Conservation (phyloP, 2,329 filamentous ascomycete genomes). For the Colletotrichum filicis region DNA sequence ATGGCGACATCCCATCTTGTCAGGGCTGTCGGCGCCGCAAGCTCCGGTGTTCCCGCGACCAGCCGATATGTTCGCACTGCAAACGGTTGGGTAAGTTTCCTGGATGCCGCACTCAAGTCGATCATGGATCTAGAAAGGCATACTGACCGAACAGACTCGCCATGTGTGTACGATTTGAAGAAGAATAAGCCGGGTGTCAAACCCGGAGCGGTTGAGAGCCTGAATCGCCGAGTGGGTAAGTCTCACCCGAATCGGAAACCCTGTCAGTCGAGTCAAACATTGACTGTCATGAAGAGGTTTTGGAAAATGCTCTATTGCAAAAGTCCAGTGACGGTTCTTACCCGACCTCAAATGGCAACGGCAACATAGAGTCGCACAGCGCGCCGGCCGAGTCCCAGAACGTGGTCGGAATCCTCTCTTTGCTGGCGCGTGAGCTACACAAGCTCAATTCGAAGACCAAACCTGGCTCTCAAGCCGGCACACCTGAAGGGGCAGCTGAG, state of each 20-base stretch:
- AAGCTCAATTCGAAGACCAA: conserved; percentile 31
- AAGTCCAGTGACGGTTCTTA: conserved; percentile 7
- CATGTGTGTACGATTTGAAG: conserved; percentile 40
- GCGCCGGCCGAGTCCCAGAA: conserved; percentile 18
- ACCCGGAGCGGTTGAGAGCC: conserved; percentile 37
- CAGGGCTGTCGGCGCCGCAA: conserved; percentile 47
- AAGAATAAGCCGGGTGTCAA: conserved; percentile 41
- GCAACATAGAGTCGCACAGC: neutral
- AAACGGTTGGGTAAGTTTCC: conserved; percentile 39
- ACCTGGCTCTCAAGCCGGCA: neutral
- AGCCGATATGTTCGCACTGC: conserved; percentile 46
- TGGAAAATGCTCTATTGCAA: conserved; percentile 32
- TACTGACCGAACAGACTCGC: conserved; percentile 35
- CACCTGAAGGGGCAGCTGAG: conserved; percentile 7
- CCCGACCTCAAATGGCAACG: neutral
- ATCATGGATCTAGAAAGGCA: neutral
- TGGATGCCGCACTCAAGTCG: too few relatives aligned
- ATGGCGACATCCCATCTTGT: conserved; percentile 42
- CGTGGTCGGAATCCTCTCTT: conserved; percentile 36
- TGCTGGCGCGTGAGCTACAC: conserved; percentile 37
- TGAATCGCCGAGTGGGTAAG: conserved; percentile 39
- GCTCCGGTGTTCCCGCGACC: conserved; percentile 47
- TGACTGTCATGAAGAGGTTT: conserved; percentile 15
- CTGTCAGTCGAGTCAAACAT: neutral
- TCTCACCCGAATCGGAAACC: neutral